Base-by-base conservation (phyloP, 371 early-diverging fungal genomes). In the Saksenaea vasiformis region DNA sequence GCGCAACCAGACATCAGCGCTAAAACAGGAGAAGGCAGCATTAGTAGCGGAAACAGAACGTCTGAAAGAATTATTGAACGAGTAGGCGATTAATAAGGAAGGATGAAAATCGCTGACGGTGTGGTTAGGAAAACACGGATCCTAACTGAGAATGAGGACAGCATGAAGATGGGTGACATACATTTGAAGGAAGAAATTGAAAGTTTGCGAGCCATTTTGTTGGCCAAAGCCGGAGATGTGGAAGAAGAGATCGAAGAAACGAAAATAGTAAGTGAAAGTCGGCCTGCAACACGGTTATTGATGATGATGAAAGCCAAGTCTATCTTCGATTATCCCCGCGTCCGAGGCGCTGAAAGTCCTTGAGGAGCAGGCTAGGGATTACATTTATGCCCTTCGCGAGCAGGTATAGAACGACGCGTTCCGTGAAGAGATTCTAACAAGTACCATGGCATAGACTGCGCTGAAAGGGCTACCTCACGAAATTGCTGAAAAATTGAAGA, bases 141-240 rank as follows among this genome's bases (percentile, higher is more conserved):
- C 2, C 26, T 80, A 38, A 62, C 70, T 26, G 70, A 74, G 14
- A 70, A 73, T 36, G 77, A 79, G 13, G 55, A 64, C 2, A 66
- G 65, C 15, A 54, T 71, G 55, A 71, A 69, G 28, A 53, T 71
- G 5, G 69, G 69, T 31, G 78, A 79, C 62, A 51, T 63, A 3
- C 64, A 68, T 17, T 55, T 81, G 27, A 56, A 71, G 38, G 64
- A 69, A 13, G 84, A 84, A 64, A 61, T 84, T 22, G 69, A 74
- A 15, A 77, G 77, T 24, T 60, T 84, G 27, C 71, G 79, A 28
- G 71, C 77, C 27, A 78, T 78, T 38, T 58, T 84, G 31, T 64
- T 77, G 34, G 72, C 76, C 17, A 84, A 78, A 56, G 54, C 73
- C 4, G 84, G 84, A 0, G 62, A 70, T 35, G 9, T 78, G n/a